These are phyloP conservation scores for Lepiota brunneoincarnata DNA, from an alignment of 768 basidiomycete species.

Conservation along the genomic window DNA sequence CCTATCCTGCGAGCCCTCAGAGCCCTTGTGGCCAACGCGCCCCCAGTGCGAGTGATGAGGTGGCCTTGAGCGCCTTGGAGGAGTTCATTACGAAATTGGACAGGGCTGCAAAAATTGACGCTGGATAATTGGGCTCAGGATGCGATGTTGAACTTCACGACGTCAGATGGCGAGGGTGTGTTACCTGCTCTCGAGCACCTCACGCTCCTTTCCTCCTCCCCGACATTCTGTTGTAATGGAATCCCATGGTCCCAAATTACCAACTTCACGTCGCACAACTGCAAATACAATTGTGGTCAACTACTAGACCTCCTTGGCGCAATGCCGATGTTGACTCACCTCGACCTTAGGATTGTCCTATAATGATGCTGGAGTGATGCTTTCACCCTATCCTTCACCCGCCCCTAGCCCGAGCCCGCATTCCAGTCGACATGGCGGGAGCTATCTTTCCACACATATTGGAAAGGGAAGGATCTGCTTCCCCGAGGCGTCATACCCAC, in stretches of 20 bases:
- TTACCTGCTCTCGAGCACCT: constrained; percentile 1
- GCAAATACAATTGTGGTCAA: constrained; percentile 10
- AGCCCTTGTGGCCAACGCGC: not conserved
- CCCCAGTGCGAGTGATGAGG: not conserved
- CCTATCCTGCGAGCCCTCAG: constrained; percentile 3
- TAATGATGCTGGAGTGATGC: constrained; percentile 7
- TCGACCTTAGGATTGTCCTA: constrained; percentile 10
- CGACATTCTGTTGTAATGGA: constrained; percentile 6
- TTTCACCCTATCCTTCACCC: constrained; percentile 10
- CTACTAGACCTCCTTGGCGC: constrained; percentile 10
- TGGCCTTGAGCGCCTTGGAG: constrained; percentile 6
- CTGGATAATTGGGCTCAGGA: constrained; percentile 11
- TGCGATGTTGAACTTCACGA: constrained; percentile 1
- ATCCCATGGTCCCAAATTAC: constrained; percentile 8
- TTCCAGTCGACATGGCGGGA: not conserved
- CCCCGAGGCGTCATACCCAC: constrained; percentile 5
- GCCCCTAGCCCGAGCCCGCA: constrained; percentile 8
- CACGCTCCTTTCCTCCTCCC: constrained; percentile 7
- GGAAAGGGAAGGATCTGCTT: constrained; percentile 4
- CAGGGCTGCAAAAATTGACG: constrained; percentile 7
- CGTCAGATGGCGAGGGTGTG: not conserved
- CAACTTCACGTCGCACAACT: constrained; percentile 7
- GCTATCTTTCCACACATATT: not conserved
- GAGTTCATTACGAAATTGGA: constrained; percentile 9
- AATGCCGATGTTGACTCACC: constrained; percentile 9